Conservation (phyloP, 2,329 filamentous ascomycete genomes). For the Sphaerulina populicola region DNA sequence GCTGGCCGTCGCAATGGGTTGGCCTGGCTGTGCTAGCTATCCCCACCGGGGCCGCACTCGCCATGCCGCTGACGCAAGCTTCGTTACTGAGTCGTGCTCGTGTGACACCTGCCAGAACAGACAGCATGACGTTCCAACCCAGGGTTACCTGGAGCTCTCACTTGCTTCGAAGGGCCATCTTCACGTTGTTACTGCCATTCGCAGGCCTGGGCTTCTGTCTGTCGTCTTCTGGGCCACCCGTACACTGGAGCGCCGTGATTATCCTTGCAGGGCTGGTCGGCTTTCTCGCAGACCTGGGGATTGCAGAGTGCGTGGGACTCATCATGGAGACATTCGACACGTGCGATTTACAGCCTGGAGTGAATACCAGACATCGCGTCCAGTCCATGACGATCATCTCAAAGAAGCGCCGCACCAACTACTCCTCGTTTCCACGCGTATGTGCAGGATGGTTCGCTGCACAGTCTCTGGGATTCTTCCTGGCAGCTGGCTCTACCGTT, state of each 20-base stretch:
- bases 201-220: slow-evolving; percentile 60
- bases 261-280: slow-evolving; percentile 59
- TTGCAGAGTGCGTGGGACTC: slow-evolving; percentile 66
- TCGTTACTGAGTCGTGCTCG: slow-evolving; percentile 59
- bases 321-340: slow-evolving; percentile 77
- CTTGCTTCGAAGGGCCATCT: slow-evolving; percentile 58
- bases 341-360: slow-evolving; percentile 66
- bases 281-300: slow-evolving; percentile 63
- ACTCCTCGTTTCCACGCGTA: slow-evolving; percentile 67
- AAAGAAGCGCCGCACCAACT: slow-evolving; percentile 52
- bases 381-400: slow-evolving; percentile 36
- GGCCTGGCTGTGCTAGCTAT: slow-evolving; percentile 59
- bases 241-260: slow-evolving; percentile 56
- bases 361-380: slow-evolving; percentile 47
- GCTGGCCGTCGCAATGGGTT: slow-evolving; percentile 54
- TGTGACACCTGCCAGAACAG: slow-evolving; percentile 50
- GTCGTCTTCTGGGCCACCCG: slow-evolving; percentile 54
- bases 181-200: slow-evolving; percentile 59
- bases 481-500: slow-evolving; percentile 60
- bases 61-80: slow-evolving; percentile 66
- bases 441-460: slow-evolving; percentile 61
- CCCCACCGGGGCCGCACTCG: slow-evolving; percentile 59
- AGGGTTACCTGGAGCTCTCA: slow-evolving; percentile 64
- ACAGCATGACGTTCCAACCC: slow-evolving; percentile 58
- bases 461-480: slow-evolving; percentile 61